Evolutionary conservation across 805 yeast genomes (phyloP).

Genomic region (Saturnispora dispora): DNA sequence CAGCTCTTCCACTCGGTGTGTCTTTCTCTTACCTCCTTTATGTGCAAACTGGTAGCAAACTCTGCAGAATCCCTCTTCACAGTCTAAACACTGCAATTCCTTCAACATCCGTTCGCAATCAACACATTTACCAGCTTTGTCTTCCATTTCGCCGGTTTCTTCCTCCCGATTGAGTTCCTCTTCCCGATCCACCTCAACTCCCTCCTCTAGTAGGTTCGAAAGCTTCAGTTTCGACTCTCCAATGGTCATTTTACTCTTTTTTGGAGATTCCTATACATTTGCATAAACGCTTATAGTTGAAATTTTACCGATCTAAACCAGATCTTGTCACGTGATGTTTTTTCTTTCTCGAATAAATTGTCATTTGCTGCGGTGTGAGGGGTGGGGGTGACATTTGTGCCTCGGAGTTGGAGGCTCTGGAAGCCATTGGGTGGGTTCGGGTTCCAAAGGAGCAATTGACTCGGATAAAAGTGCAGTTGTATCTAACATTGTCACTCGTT

Average conservation of each 20-base stretch:
- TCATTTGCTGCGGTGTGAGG: neutral
- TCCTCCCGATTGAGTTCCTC: neutral
- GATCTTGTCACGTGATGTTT: neutral
- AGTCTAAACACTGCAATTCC: slow-evolving; percentile 50
- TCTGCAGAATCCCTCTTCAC: slow-evolving; percentile 60
- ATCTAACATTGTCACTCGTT: neutral
- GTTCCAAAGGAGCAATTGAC: neutral
- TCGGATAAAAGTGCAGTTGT: neutral
- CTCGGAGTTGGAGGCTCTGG: neutral
- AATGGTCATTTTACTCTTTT: neutral
- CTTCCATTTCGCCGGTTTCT: slow-evolving; percentile 14
- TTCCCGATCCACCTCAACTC: slow-evolving; percentile 10
- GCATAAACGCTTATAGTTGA: neutral
- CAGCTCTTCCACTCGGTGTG: slow-evolving; percentile 29
- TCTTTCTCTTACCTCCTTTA: slow-evolving; percentile 53
- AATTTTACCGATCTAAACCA: neutral
- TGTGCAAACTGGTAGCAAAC: slow-evolving; percentile 65
- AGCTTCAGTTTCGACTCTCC: slow-evolving; percentile 21
- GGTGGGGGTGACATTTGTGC: neutral
- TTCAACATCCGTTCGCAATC: slow-evolving; percentile 71
- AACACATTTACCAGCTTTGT: slow-evolving; percentile 34
- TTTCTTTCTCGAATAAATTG: neutral
- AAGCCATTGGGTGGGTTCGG: neutral
- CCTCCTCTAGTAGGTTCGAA: slow-evolving; percentile 21
- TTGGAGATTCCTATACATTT: too few species aligned